Percentiles rank a stretch among this genome's conserved stretches.
Evolutionary conservation across 2,329 filamentous ascomycete species (phyloP).

Genomic region (Trichoderma afroharzianum): DNA sequence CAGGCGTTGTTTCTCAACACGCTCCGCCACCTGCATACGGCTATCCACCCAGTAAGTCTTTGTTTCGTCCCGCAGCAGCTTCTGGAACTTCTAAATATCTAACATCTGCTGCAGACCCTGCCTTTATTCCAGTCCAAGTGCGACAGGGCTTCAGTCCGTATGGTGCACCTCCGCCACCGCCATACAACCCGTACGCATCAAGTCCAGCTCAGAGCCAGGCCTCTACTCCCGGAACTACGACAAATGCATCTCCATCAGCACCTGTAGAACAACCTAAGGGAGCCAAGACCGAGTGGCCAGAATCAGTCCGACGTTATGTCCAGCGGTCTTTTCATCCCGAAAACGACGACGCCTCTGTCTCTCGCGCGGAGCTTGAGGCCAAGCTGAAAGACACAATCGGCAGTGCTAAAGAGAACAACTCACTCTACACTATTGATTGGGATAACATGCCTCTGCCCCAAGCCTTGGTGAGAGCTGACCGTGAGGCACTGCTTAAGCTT

Average conservation of each 20-base stretch:
- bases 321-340: conserved; percentile 79
- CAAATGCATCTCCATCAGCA: conserved; percentile 30
- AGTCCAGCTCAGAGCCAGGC: conserved; percentile 27
- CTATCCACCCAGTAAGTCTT: conserved; percentile 38
- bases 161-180: conserved; percentile 27
- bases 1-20: conserved; percentile 41
- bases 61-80: background rate
- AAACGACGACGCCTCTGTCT: conserved; percentile 62
- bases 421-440: conserved; percentile 77
- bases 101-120: conserved; percentile 41
- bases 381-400: conserved; percentile 86
- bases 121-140: conserved; percentile 60
- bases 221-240: conserved; percentile 27
- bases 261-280: conserved; percentile 37
- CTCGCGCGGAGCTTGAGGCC: conserved; percentile 69
- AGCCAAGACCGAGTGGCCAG: conserved; percentile 73
- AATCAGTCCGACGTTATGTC: conserved; percentile 82
- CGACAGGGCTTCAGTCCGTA: conserved; percentile 56
- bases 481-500: conserved; percentile 46
- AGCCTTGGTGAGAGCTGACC: conserved; percentile 72
- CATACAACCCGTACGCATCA: conserved; percentile 31
- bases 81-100: conserved; percentile 19
- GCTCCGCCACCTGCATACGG: conserved; percentile 34
- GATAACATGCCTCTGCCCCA: conserved; percentile 79
- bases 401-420: conserved; percentile 69